Base-by-base conservation (phyloP, 179 eudicot genomes). In the Heliamphora pulchella region DNA sequence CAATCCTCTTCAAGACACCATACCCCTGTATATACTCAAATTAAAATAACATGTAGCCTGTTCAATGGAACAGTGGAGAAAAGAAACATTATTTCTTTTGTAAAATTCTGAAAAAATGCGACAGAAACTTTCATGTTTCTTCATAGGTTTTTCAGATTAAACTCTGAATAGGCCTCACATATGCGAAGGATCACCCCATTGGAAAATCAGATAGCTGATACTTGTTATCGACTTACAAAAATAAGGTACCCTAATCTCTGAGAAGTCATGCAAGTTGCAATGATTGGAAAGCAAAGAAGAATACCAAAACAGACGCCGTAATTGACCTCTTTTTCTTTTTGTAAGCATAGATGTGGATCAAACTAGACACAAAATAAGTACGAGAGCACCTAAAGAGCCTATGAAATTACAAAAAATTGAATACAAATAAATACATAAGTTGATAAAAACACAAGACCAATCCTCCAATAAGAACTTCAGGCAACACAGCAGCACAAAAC, bases 1-100 rank as follows among this genome's bases (percentile, higher is more conserved):
- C 87, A 83, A 96, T 90, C 84, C 89, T 89, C 88, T 94, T 96
- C 90, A 96, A 85, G 80, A 90, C 98, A 71, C 80, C 96, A 83
- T 96, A 96, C 80, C 99, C 99, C 99, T 96, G 75, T 72, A 83
- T 44, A 72, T 17, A 72, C 11, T 5, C 80, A 72, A 46, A 15
- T 17, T 15, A 39, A 44, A 18, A 76, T 66, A 15, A 18, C 7
- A 50, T 15, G 15, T 22, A 47, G 43, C 47, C 39, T 65, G 62
- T 11, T 78, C n/a, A 78, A 51, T 5, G 58, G 72, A 78, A 78
- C 51, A 64, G 59, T 59, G 18, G 71, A 44, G 71, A 17, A 18
- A 77, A 65, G 3, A 31, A n/a, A 51, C 53, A 72, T 0, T 3
- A 44, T 0, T 69, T 69, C 17, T 46, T 69, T 18, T 0, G 22